Evolutionary conservation across 2,329 filamentous ascomycete genomes (phyloP).

Genomic region (Arthrobotrys conoides): DNA sequence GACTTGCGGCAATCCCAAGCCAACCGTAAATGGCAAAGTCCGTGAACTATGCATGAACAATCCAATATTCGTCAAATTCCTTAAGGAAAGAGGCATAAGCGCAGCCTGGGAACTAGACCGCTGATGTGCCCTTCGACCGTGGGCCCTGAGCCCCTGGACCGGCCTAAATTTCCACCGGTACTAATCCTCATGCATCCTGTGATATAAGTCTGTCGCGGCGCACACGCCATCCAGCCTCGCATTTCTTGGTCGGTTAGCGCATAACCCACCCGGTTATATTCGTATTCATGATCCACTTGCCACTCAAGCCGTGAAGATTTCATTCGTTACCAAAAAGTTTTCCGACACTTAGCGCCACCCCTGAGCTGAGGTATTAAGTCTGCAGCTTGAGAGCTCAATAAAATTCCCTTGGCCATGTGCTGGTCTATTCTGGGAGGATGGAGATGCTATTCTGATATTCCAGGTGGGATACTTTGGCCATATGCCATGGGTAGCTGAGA

Average conservation of each 20-base stretch:
- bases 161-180: neutral
- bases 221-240: slow-evolving; percentile 33
- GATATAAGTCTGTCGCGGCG: slow-evolving; percentile 22
- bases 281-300: slow-evolving; percentile 27
- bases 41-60: neutral
- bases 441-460: slow-evolving; percentile 9
- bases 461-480: slow-evolving; percentile 18
- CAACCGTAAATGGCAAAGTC: slow-evolving; percentile 24
- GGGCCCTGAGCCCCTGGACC: neutral
- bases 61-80: slow-evolving; percentile 17
- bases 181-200: neutral
- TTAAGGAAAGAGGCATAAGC: slow-evolving; percentile 21
- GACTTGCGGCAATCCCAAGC: slow-evolving; percentile 12
- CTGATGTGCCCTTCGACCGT: neutral
- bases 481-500: neutral
- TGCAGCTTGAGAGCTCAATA: slow-evolving; percentile 32
- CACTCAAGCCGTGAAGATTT: slow-evolving; percentile 31
- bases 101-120: neutral
- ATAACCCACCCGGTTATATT: slow-evolving; percentile 43
- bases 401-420: slow-evolving; percentile 26
- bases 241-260: slow-evolving; percentile 37
- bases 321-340: slow-evolving; percentile 60
- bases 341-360: slow-evolving; percentile 57
- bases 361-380: slow-evolving; percentile 34
- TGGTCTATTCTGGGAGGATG: slow-evolving; percentile 26